These are phyloP conservation scores for Curvularia verruculosa DNA, from an alignment of 2,329 filamentous ascomycete species.

Conservation along the genomic window DNA sequence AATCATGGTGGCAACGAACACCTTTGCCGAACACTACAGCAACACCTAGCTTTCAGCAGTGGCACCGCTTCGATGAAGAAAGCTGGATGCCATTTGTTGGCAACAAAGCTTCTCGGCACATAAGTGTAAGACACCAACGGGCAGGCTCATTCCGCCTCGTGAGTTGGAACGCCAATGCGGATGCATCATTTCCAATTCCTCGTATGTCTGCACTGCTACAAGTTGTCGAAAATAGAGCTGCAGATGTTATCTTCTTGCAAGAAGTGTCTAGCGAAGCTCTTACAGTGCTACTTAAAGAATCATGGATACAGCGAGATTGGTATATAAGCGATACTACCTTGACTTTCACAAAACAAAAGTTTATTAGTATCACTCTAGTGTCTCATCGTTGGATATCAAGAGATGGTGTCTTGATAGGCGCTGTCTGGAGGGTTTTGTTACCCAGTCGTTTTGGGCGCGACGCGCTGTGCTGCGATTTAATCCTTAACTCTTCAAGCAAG, in stretches of 20 bases:
- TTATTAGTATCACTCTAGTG: constrained; percentile 4
- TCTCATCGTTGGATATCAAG: neutral
- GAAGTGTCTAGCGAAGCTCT: constrained; percentile 5
- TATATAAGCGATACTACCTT: constrained; percentile 3
- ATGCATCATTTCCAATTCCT: neutral
- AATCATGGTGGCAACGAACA: constrained; percentile 10
- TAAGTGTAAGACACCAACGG: constrained; percentile 5
- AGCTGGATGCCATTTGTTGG: neutral
- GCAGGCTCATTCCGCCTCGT: constrained; percentile 9
- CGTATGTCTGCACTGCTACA: constrained; percentile 9
- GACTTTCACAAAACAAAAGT: constrained; percentile 2
- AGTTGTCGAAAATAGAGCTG: neutral
- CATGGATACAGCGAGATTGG: constrained; percentile 6
- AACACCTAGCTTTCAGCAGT: constrained; percentile 6
- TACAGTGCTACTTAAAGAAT: constrained; percentile 1
- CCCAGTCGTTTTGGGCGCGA: constrained; percentile 12
- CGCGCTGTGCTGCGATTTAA: constrained; percentile 8
- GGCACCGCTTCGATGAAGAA: constrained; percentile 1
- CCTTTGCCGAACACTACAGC: constrained; percentile 4
- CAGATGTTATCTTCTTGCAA: constrained; percentile 8
- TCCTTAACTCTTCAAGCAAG: too few relatives aligned
- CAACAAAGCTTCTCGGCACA: neutral
- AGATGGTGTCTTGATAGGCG: neutral
- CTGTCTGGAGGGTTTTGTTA: constrained; percentile 2
- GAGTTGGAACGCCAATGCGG: constrained; percentile 6